Conservation (phyloP, 164 flowering plant species). For the Stephania cephalantha region DNA sequence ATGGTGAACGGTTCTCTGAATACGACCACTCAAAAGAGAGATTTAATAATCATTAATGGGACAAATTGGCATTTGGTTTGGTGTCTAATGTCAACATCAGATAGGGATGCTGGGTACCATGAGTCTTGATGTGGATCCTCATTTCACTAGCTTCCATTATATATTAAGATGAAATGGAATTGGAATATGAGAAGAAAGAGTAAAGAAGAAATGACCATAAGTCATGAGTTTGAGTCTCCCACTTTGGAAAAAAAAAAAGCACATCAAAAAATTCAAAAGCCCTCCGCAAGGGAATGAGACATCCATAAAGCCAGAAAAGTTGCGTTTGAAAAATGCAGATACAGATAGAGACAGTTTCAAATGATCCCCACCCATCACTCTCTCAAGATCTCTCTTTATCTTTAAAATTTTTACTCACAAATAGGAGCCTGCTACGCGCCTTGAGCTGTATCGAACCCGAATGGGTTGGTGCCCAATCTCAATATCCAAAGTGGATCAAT, state of each 20-base stretch:
- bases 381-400: background rate
- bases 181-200: background rate
- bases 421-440: too few relatives aligned
- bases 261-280: background rate
- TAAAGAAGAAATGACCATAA: slow-evolving; percentile 4
- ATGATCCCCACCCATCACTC: background rate
- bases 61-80: background rate
- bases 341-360: background rate
- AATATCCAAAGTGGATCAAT: too few relatives aligned
- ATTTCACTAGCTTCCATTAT: background rate
- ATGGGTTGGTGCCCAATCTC: too few relatives aligned
- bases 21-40: slow-evolving; percentile 3
- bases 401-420: too few relatives aligned
- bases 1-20: background rate
- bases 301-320: background rate
- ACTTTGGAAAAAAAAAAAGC: slow-evolving; percentile 2
- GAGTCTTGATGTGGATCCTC: background rate
- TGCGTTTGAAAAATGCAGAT: background rate
- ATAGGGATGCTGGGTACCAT: slow-evolving; percentile 2
- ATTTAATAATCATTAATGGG: background rate
- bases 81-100: background rate
- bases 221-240: slow-evolving; percentile 4
- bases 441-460: too few relatives aligned
- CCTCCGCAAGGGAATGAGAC: background rate
- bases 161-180: background rate